Evolutionary conservation across 1,139 yeast species (phyloP).

Genomic region (Geotrichum candidum): DNA sequence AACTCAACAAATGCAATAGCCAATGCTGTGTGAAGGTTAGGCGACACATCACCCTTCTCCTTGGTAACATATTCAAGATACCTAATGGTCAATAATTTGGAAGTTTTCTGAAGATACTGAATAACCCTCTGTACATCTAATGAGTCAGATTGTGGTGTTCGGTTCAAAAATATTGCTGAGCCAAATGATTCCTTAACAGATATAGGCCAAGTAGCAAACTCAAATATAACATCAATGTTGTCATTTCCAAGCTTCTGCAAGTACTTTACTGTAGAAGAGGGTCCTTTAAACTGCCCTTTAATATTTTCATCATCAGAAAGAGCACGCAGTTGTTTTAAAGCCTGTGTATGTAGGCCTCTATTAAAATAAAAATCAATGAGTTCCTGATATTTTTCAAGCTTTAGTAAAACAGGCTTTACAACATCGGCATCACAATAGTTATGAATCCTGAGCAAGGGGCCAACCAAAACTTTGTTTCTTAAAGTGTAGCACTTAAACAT

Average conservation of each 20-base stretch:
- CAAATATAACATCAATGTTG: conserved; percentile 50
- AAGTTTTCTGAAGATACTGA: conserved; percentile 37
- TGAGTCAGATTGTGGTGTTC: conserved; percentile 55
- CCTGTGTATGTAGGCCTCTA: conserved; percentile 57
- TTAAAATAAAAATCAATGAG: conserved; percentile 74
- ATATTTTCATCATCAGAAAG: conserved; percentile 20
- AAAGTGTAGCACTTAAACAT: conserved; percentile 68
- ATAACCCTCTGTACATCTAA: conserved; percentile 52
- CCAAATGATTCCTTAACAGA: conserved; percentile 40
- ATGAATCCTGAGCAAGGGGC: conserved; percentile 71
- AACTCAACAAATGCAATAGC: conserved; percentile 50
- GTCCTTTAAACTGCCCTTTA: conserved; percentile 33
- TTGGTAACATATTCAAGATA: conserved; percentile 61
- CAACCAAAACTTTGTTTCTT: conserved; percentile 65
- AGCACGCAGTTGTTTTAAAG: conserved; percentile 51
- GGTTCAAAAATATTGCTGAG: conserved; percentile 58
- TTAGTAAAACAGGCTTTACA: conserved; percentile 53
- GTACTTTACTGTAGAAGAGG: conserved; percentile 55
- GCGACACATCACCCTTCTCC: conserved; percentile 41
- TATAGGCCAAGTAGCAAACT: conserved; percentile 55
- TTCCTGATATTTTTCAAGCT: conserved; percentile 53
- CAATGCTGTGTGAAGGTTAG: conserved; percentile 48
- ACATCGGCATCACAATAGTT: conserved; percentile 65
- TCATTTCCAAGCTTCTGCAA: conserved; percentile 53
- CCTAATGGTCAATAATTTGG: conserved; percentile 39